These are phyloP conservation scores for Ascosphaera apis DNA, from an alignment of 2,329 filamentous ascomycete genomes.

Conservation along the genomic window DNA sequence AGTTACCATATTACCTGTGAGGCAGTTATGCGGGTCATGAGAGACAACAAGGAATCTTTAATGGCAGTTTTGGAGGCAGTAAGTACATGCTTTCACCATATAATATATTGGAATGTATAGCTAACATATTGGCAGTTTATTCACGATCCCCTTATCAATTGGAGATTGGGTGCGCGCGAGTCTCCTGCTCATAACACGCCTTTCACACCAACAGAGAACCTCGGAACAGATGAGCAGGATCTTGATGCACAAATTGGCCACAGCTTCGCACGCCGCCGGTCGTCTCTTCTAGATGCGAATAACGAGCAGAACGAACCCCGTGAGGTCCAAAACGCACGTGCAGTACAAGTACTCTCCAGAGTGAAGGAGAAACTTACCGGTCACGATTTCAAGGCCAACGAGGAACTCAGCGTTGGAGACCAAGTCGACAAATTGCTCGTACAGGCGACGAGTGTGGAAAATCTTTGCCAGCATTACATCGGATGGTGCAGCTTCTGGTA, in stretches of 20 bases:
- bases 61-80: conserved; percentile 97
- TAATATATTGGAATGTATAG: conserved; percentile 1
- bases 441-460: conserved; percentile 91
- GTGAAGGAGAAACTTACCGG: conserved; percentile 94
- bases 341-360: conserved; percentile 70
- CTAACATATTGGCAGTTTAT: conserved; percentile 47
- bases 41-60: conserved; percentile 93
- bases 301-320: conserved; percentile 21
- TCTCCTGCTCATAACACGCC: conserved; percentile 30
- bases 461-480: conserved; percentile 95
- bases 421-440: conserved; percentile 90
- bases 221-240: conserved; percentile 28
- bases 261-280: conserved; percentile 42
- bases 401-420: conserved; percentile 62
- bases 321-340: conserved; percentile 82
- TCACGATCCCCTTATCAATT: conserved; percentile 95
- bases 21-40: conserved; percentile 88
- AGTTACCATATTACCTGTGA: conserved; percentile 97
- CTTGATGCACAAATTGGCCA: conserved; percentile 31
- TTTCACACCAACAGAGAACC: conserved; percentile 36
- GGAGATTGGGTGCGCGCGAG: conserved; percentile 52
- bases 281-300: conserved; percentile 42
- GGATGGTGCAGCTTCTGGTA: conserved; percentile 98
- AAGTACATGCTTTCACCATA: conserved; percentile 23
- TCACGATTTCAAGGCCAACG: conserved; percentile 64